A percentile compares a stretch with the other conserved stretches of the same genome.
Conservation (phyloP, 2,329 filamentous ascomycete species). For the Botryotinia convoluta region DNA sequence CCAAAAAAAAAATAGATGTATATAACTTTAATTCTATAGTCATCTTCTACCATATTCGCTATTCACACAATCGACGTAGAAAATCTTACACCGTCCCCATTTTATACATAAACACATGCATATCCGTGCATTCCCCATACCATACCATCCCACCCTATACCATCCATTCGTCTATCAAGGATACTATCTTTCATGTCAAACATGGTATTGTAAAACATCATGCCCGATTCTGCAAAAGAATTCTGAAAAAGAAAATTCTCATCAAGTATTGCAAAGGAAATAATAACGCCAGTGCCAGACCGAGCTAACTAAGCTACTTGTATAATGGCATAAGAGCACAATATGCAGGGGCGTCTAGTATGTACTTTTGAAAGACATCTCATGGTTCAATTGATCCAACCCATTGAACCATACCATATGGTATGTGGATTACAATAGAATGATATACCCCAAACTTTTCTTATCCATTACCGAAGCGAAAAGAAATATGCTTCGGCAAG, state of each 20-base stretch:
- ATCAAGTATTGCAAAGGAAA: slow-evolving; percentile 2
- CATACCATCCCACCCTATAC: not conserved
- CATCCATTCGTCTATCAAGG: not conserved
- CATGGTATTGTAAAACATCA: not conserved
- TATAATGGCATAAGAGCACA: not conserved
- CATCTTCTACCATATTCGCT: not conserved
- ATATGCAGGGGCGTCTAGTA: not conserved
- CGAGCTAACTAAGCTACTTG: not conserved
- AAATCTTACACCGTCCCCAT: not conserved
- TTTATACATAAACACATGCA: not conserved
- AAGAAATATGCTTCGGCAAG: slow-evolving; percentile 10
- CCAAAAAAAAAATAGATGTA: not conserved
- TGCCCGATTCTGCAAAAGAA: not conserved
- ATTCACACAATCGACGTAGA: not conserved
- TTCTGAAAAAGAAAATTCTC: not conserved
- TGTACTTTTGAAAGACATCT: slow-evolving; percentile 7
- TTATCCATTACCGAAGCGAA: slow-evolving; percentile 11
- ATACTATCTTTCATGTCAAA: not conserved
- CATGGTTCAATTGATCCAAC: slow-evolving; percentile 7
- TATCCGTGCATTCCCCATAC: not conserved
- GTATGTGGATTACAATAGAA: slow-evolving; percentile 7
- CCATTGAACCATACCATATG: not conserved
- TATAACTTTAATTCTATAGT: not conserved
- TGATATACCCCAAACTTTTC: slow-evolving; percentile 13
- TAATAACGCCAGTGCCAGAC: not conserved